Conservation (phyloP, 495 filamentous ascomycete genomes). For the Lophium mytilinum region DNA sequence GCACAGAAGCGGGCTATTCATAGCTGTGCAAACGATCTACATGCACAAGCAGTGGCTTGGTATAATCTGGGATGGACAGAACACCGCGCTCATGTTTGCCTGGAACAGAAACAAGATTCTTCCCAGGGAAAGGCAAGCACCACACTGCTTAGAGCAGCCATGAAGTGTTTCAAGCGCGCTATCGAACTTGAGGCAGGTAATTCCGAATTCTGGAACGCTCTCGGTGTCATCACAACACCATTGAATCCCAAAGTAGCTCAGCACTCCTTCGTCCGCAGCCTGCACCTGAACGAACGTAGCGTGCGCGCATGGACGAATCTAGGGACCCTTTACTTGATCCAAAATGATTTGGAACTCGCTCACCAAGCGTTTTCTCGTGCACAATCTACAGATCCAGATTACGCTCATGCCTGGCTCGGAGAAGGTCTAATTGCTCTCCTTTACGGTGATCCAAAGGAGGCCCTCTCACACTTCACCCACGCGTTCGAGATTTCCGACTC, state of each 20-base stretch:
- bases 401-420: conserved; percentile 85
- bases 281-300: conserved; percentile 84
- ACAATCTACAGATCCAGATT: conserved; percentile 90
- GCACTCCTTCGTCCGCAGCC: conserved; percentile 84
- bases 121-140: conserved; percentile 38
- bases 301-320: conserved; percentile 84
- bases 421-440: conserved; percentile 78
- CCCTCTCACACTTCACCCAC: conserved; percentile 81
- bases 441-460: conserved; percentile 64
- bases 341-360: conserved; percentile 73
- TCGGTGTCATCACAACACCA: conserved; percentile 79
- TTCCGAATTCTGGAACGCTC: conserved; percentile 93
- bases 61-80: conserved; percentile 97
- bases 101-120: conserved; percentile 37
- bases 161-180: conserved; percentile 90
- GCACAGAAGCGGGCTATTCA: conserved; percentile 81
- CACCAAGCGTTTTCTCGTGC: conserved; percentile 83
- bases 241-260: conserved; percentile 84
- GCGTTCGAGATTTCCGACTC: conserved; percentile 86
- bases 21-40: conserved; percentile 60
- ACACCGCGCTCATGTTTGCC: conserved; percentile 64
- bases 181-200: conserved; percentile 96
- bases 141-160: conserved; percentile 68
- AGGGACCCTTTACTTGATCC: conserved; percentile 73
- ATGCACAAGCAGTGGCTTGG: conserved; percentile 92